Percentiles rank a stretch among this genome's conserved stretches.
phyloP scores from a whole-genome alignment of 2,329 filamentous ascomycete species.

The Hypoxylon sp. region DNA sequence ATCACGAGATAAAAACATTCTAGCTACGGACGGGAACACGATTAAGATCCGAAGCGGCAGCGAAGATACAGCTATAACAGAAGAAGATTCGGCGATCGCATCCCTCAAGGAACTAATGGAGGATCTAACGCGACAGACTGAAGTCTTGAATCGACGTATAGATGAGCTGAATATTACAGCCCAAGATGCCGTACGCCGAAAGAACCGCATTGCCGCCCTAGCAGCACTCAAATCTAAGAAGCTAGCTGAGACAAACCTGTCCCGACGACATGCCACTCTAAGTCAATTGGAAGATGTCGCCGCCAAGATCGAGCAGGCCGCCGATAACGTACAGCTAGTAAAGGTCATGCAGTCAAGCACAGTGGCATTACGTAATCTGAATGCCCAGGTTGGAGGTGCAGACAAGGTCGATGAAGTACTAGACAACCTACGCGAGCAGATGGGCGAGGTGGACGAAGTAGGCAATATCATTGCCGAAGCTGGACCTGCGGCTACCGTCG shows the following conservation, averaged over 20 bases:
- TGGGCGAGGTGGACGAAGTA: constrained; percentile 84
- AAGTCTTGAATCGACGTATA: constrained; percentile 71
- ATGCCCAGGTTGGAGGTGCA: constrained; percentile 78
- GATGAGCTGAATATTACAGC: constrained; percentile 71
- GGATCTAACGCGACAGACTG: constrained; percentile 77
- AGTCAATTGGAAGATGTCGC: constrained; percentile 85
- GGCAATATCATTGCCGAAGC: constrained; percentile 76
- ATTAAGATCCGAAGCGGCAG: constrained; percentile 73
- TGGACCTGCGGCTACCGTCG: constrained; percentile 60
- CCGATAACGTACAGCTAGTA: constrained; percentile 84
- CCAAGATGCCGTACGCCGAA: constrained; percentile 73
- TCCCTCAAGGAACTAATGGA: constrained; percentile 81
- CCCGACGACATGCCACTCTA: constrained; percentile 76
- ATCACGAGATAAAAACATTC: constrained; percentile 68
- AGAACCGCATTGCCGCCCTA: constrained; percentile 79
- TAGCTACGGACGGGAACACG: constrained; percentile 70
- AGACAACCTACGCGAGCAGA: constrained; percentile 79
- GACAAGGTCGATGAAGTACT: constrained; percentile 80
- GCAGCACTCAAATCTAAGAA: constrained; percentile 85
- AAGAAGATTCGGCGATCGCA: constrained; percentile 83
- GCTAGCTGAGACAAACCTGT: constrained; percentile 76
- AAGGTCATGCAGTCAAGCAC: constrained; percentile 82
- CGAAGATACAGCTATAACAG: constrained; percentile 66
- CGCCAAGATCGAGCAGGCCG: constrained; percentile 83
- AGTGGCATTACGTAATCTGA: constrained; percentile 74